These are phyloP conservation scores for Sclerotinia subarctica DNA, from an alignment of 2,329 filamentous ascomycete genomes.

Conservation along the genomic window DNA sequence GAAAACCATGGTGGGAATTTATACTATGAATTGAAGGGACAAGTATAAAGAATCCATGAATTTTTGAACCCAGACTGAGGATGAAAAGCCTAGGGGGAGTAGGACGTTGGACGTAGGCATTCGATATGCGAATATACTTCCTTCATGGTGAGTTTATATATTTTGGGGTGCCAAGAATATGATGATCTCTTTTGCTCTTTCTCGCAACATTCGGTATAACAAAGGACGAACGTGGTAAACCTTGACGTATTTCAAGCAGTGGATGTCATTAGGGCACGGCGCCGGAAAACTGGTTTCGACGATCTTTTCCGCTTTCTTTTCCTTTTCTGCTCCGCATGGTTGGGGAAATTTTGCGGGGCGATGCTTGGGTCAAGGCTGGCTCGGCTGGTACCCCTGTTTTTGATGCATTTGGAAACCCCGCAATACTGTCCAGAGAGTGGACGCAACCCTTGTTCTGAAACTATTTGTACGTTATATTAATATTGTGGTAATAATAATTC, in stretches of 20 bases:
- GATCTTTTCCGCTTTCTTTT: background rate
- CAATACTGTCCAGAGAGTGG: background rate
- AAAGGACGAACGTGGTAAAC: background rate
- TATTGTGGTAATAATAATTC: background rate
- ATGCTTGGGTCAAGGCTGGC: too few species aligned
- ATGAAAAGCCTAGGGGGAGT: background rate
- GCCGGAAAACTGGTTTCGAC: background rate
- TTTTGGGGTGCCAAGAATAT: background rate
- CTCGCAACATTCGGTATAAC: background rate
- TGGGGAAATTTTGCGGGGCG: background rate
- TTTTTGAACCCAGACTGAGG: background rate
- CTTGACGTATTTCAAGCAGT: background rate
- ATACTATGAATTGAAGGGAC: background rate
- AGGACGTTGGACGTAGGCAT: too few species aligned
- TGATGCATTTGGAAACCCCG: background rate
- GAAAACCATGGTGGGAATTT: background rate
- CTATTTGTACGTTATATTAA: background rate
- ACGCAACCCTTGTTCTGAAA: background rate
- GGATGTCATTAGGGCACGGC: background rate
- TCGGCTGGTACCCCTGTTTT: too few species aligned
- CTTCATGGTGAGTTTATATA: background rate
- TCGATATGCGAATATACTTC: too few species aligned
- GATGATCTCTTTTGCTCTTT: too few species aligned
- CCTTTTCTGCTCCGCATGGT: too few species aligned
- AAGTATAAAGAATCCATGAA: background rate